A percentile compares a stretch with the other conserved stretches of the same genome.
Conservation (phyloP, 345 rosid species). For the Eucalyptus cloeziana region DNA sequence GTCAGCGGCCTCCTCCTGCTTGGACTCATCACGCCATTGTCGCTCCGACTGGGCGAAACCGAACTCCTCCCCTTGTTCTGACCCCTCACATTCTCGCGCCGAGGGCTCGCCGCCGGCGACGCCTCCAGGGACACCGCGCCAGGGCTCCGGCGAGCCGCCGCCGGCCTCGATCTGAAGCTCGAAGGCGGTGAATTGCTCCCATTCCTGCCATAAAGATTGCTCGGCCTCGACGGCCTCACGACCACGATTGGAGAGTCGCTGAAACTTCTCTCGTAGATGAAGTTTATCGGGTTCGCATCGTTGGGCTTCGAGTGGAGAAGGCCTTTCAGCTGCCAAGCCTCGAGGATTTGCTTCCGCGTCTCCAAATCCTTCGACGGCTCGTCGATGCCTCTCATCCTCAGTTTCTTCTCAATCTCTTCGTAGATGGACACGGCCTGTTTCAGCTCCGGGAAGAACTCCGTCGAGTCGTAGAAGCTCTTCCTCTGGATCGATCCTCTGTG, state of each 20-base stretch:
- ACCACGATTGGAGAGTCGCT: slow-evolving; percentile 42
- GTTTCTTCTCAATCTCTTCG: slow-evolving; percentile 58
- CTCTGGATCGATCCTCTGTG: slow-evolving; percentile 23
- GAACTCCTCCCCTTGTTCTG: slow-evolving; percentile 28
- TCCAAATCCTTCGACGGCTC: slow-evolving; percentile 80
- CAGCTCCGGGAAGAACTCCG: slow-evolving; percentile 81
- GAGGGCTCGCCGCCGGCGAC: slow-evolving; percentile 22
- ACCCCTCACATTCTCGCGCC: slow-evolving; percentile 24
- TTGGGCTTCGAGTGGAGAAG: slow-evolving; percentile 53
- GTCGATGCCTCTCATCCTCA: slow-evolving; percentile 56
- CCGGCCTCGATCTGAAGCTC: slow-evolving; percentile 19
- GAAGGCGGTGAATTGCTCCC: slow-evolving; percentile 21
- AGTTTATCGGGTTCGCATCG: slow-evolving; percentile 15
- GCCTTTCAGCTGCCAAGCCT: slow-evolving; percentile 86
- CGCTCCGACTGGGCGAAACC: slow-evolving; percentile 27
- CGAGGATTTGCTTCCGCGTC: slow-evolving; percentile 75
- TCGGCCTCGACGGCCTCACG: slow-evolving; percentile 28
- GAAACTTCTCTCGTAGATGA: slow-evolving; percentile 21
- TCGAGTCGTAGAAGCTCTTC: slow-evolving; percentile 59
- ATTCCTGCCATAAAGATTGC: slow-evolving; percentile 6
- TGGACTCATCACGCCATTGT: slow-evolving; percentile 36
- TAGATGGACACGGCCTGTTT: slow-evolving; percentile 28
- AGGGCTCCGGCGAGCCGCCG: neutral
- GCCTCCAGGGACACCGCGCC: neutral
- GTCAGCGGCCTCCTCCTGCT: slow-evolving; percentile 24